Conservation (phyloP, 2,329 filamentous ascomycete species). For the Acrocalymma vagum region DNA sequence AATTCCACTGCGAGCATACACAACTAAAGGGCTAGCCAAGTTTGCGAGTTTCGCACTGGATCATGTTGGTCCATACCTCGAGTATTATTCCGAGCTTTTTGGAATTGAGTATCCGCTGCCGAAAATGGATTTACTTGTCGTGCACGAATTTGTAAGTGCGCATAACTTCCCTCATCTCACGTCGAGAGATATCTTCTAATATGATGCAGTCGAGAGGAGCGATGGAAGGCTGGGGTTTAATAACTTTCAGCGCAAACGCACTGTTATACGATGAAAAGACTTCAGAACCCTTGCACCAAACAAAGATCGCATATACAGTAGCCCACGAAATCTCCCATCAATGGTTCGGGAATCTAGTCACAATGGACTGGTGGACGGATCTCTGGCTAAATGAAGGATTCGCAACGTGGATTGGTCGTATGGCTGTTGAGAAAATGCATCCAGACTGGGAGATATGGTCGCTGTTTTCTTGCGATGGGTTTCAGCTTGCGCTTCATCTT, state of each 20-base stretch:
- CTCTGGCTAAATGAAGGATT: conserved; percentile 92
- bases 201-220: conserved; percentile 71
- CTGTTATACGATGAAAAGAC: conserved; percentile 91
- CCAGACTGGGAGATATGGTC: conserved; percentile 98
- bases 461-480: conserved; percentile 90
- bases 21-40: conserved; percentile 86
- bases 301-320: conserved; percentile 91
- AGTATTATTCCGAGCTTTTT: conserved; percentile 93
- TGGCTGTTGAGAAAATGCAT: conserved; percentile 86
- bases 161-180: conserved; percentile 1
- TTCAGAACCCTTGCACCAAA: conserved; percentile 87
- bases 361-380: conserved; percentile 95
- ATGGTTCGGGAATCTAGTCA: conserved; percentile 93
- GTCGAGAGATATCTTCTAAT: conserved; percentile 36
- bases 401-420: conserved; percentile 96
- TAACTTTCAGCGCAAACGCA: conserved; percentile 84
- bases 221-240: conserved; percentile 98
- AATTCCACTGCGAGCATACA: conserved; percentile 92
- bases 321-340: conserved; percentile 96
- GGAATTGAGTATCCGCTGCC: conserved; percentile 84
- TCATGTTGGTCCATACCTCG: conserved; percentile 90
- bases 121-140: conserved; percentile 93
- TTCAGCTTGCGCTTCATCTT: conserved; percentile 87
- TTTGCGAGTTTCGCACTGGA: conserved; percentile 88
- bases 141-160: conserved; percentile 82